Percentiles rank a stretch among this genome's conserved stretches.
Conservation (phyloP, 2,329 filamentous ascomycete species). For the Periconia macrospinosa region DNA sequence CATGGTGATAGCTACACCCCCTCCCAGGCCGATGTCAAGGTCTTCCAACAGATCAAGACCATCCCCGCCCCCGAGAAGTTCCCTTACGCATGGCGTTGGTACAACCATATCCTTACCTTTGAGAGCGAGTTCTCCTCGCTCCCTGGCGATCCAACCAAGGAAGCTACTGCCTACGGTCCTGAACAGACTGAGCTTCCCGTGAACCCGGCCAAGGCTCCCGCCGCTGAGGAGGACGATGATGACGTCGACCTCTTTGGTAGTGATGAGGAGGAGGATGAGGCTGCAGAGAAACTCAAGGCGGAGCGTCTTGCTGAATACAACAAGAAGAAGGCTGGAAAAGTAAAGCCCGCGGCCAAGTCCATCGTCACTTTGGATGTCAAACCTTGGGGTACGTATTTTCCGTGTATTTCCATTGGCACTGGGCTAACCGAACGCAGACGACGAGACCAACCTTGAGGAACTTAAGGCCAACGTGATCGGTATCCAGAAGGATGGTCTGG, state of each 20-base stretch:
- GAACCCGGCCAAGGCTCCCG: slow-evolving; percentile 84
- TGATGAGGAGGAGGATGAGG: slow-evolving; percentile 70
- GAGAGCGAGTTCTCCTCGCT: slow-evolving; percentile 91
- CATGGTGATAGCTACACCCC: slow-evolving; percentile 59
- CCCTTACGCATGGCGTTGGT: slow-evolving; percentile 95
- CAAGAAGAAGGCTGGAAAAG: slow-evolving; percentile 95
- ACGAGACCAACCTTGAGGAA: slow-evolving; percentile 87
- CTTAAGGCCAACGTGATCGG: slow-evolving; percentile 79
- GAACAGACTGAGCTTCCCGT: slow-evolving; percentile 75
- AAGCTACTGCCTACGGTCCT: slow-evolving; percentile 88
- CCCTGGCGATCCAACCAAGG: slow-evolving; percentile 86
- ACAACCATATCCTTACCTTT: slow-evolving; percentile 96
- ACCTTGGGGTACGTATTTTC: slow-evolving; percentile 82
- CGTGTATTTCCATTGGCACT: neutral
- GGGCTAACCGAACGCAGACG: slow-evolving; percentile 58
- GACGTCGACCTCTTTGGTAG: slow-evolving; percentile 93
- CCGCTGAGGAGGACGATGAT: slow-evolving; percentile 61
- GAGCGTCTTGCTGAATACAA: slow-evolving; percentile 91
- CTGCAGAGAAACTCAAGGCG: slow-evolving; percentile 81
- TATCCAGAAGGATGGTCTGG: slow-evolving; percentile 90
- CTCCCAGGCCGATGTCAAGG: slow-evolving; percentile 93
- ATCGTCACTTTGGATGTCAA: slow-evolving; percentile 95
- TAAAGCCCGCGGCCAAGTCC: slow-evolving; percentile 92
- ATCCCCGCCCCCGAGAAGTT: slow-evolving; percentile 81
- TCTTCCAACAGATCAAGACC: slow-evolving; percentile 84